Conservation (phyloP, 768 basidiomycete species). For the Collybiopsis confluens region DNA sequence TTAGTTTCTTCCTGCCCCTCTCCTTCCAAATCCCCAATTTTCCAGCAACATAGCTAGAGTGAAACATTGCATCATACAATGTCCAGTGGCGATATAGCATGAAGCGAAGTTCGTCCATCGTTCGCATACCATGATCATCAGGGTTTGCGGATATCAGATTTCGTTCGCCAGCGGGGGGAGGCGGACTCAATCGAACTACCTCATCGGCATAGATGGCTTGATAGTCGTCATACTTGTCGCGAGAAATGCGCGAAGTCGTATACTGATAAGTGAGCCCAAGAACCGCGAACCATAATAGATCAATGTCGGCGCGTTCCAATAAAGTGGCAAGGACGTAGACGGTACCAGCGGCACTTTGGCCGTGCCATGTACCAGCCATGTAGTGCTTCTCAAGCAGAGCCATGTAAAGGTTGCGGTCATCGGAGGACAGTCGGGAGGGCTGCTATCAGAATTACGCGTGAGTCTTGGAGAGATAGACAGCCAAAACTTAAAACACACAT, state of each 20-base stretch:
- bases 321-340: conserved; percentile 87
- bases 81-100: conserved; percentile 98
- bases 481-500: conserved; percentile 22
- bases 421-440: conserved; percentile 59
- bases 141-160: conserved; percentile 58
- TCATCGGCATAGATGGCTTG: conserved; percentile 84
- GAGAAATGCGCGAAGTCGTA: conserved; percentile 79
- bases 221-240: conserved; percentile 78
- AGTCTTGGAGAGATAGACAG: conserved; percentile 1
- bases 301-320: conserved; percentile 91
- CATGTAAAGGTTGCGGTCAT: conserved; percentile 63
- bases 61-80: conserved; percentile 95
- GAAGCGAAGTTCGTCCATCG: conserved; percentile 88
- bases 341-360: conserved; percentile 85
- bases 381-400: conserved; percentile 79
- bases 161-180: conserved; percentile 37
- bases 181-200: conserved; percentile 85
- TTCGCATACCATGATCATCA: conserved; percentile 79
- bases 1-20: conserved; percentile 81
- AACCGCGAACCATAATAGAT: conserved; percentile 94
- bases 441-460: conserved; percentile 25
- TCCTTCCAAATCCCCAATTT: conserved; percentile 98
- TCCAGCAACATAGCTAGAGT: conserved; percentile 93
- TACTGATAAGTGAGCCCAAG: conserved; percentile 94
- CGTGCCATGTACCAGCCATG: conserved; percentile 76